phyloP scores from a whole-genome alignment of 2,329 filamentous ascomycete genomes.

The Thyridium curvatum region DNA sequence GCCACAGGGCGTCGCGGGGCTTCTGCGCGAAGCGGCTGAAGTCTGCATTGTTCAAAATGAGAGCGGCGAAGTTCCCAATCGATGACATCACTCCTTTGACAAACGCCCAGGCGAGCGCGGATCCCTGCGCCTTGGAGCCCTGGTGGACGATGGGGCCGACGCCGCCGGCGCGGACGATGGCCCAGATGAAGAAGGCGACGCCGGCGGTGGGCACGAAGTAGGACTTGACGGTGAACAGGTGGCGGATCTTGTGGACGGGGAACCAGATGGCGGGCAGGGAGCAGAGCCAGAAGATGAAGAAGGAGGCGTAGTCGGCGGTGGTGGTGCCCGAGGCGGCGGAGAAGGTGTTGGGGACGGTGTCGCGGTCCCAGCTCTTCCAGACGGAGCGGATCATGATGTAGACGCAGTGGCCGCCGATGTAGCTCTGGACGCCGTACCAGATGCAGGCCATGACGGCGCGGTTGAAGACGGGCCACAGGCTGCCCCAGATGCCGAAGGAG shows the following conservation, averaged over 20 bases:
- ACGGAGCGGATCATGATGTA: conserved; percentile 85
- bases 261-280: conserved; percentile 85
- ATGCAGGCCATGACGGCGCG: conserved; percentile 80
- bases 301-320: conserved; percentile 71
- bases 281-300: conserved; percentile 80
- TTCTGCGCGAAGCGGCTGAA: conserved; percentile 78
- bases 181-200: conserved; percentile 82
- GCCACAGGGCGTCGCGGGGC: conserved; percentile 71
- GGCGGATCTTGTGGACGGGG: conserved; percentile 80
- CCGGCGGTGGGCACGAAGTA: conserved; percentile 79
- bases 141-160: conserved; percentile 78
- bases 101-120: conserved; percentile 71
- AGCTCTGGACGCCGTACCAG: conserved; percentile 82
- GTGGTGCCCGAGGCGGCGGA: conserved; percentile 59
- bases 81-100: conserved; percentile 82
- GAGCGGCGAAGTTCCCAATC: conserved; percentile 84
- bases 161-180: conserved; percentile 73
- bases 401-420: conserved; percentile 80
- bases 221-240: conserved; percentile 87
- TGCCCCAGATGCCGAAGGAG: conserved; percentile 85
- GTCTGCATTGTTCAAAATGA: conserved; percentile 78
- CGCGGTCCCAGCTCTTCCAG: conserved; percentile 61
- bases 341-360: conserved; percentile 62
- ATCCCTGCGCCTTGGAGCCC: conserved; percentile 55
- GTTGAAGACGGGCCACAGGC: conserved; percentile 84